Base-by-base conservation (phyloP, 1,284 basidiomycete genomes). In the Melampsora larici-populina region DNA sequence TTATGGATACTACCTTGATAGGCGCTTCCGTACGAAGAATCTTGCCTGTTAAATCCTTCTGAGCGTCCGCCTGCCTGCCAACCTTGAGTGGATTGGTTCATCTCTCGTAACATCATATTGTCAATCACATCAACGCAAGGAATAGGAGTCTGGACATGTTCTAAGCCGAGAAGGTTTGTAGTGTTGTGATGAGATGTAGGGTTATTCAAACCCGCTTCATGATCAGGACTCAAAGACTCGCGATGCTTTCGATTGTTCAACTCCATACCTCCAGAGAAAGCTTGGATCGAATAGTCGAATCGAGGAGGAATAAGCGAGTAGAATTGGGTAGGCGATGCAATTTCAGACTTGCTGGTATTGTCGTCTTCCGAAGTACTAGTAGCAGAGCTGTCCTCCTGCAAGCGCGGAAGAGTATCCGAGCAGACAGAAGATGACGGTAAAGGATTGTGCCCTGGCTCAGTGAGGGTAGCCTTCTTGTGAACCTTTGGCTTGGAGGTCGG, bases 341-440 rank as follows among this genome's bases (percentile, higher is more conserved):
- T 29, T 21, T 65, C 63, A 65, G 63, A 65, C 21, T 65, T 65
- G 63, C 63, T 65, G 18, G 63, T 65, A 36, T 40, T 65, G 29
- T 40, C 36, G 63, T 40, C 63, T 65, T 65, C 63, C 63, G 63
- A 65, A 31, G 63, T 33, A 36, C 29, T 33, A 65, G 63, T 65
- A 29, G 55, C 55, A n/a, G 55, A 58, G 55, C 55, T 58, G 29
- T 58, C 63, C 29, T 60, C 29, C 11, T 40, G 36, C 2, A 36
- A 40, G 15, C 29, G 63, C 11, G 29, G 29, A 31, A 65, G 33
- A 65, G 63, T 15, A 31, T 31, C 33, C 7, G 36, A 33, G 29
- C 63, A n/a, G 11, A 65, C 36, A 40, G 63, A 65, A 33, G 63
- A 65, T 2, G 63, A 65, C 21, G 21, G 18, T 21, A 31, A 36